These are phyloP conservation scores for Adansonia digitata DNA, from an alignment of 345 rosid genomes.

Conservation along the genomic window DNA sequence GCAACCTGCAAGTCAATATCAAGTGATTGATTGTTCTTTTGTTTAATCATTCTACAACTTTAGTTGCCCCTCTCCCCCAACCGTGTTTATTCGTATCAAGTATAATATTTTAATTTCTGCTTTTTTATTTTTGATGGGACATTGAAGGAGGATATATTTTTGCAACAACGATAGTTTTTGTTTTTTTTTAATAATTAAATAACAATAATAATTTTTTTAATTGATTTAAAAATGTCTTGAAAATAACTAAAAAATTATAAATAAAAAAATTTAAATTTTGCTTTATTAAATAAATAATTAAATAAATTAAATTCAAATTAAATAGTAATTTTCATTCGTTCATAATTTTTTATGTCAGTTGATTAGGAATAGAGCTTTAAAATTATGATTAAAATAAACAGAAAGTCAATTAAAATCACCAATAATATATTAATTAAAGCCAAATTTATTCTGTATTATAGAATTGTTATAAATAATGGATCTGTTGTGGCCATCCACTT, in stretches of 20 bases:
- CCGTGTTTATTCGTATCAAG: background rate
- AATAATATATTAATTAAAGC: background rate
- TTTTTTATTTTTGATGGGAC: too few relatives aligned
- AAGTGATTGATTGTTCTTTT: background rate
- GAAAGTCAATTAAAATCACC: background rate
- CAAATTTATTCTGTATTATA: constrained; percentile 1
- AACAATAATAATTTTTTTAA: too few relatives aligned
- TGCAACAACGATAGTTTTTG: too few relatives aligned
- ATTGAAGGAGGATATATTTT: too few relatives aligned
- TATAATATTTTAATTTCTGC: too few relatives aligned
- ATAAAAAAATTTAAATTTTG: too few relatives aligned
- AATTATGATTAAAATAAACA: background rate
- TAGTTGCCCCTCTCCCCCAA: background rate
- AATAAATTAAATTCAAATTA: too few relatives aligned
- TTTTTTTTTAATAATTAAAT: too few relatives aligned
- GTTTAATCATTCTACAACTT: background rate
- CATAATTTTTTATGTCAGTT: constrained; percentile 17
- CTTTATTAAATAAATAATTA: too few relatives aligned
- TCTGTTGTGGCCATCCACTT: constrained; percentile 20
- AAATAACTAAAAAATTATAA: too few relatives aligned
- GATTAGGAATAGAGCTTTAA: constrained; percentile 21
- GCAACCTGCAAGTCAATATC: constrained; percentile 9
- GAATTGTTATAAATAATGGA: constrained; percentile 5
- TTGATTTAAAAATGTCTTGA: too few relatives aligned
- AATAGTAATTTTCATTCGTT: too few relatives aligned